Base-by-base conservation (phyloP, 345 rosid species). In the Syzygium oleosum region DNA sequence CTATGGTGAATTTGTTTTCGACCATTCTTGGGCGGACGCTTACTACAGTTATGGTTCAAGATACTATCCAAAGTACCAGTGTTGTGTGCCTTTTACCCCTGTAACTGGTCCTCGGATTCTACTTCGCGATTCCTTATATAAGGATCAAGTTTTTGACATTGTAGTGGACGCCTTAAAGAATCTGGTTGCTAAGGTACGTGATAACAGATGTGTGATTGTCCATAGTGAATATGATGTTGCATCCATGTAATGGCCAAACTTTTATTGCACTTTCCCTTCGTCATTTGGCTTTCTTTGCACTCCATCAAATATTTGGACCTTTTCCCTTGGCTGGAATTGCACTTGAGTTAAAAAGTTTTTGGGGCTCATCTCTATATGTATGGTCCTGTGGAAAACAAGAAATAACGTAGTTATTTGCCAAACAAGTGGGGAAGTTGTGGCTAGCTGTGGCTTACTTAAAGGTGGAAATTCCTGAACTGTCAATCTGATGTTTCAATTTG, bases 11-110 rank as follows among this genome's bases (percentile, higher is more conserved):
- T 97, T 95, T 92, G 99, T 96, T 90, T 97, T 97, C 80, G 99
- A 97, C 90, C 94, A 97, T 92, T 91, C 98, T 59, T 96, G 99
- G 99, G 99, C 98, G 31, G 99, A 96, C 88, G 99, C 99, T 38
- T 97, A 96, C 92, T 93, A 96, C 41, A 91, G 94, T 89, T 94
- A 94, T 88, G 99, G 99, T 51, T 89, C 93, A 86, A 92, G 96
- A 93, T 96, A 96, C 90, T 97, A 97, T 92, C 99, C 99, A 38
- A 97, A 97, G 92, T 95, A 95, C 84, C 99, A 97, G 88, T 95
- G 95, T 49, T 97, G 99, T 93, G 98, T 97, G 85, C 99, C 99
- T 90, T 96, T 97, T 93, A 96, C 99, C 52, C 99, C 99, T 0
- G 99, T 97, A 54, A 92, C 99, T 89, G 99, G 98, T 79, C 99